Base-by-base conservation (phyloP, 805 yeast genomes). In the Sugiyamaella mastotermitis region DNA sequence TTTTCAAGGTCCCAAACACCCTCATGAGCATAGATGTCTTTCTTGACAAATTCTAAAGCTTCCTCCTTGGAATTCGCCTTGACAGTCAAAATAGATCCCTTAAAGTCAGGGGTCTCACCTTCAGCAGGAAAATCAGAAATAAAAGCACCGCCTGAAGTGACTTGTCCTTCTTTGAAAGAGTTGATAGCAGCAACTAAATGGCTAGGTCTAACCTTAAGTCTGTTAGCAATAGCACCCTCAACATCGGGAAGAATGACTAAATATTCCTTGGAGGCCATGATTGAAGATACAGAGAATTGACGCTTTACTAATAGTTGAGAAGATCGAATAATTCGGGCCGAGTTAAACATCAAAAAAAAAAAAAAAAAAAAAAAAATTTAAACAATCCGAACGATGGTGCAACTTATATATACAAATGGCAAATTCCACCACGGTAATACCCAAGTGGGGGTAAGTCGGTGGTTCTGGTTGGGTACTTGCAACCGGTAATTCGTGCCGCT, bases 1-100 rank as follows among this genome's bases (percentile, higher is more conserved):
- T 67, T 70, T 26, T 74, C 74, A 43, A 82, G 55, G 56, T 84
- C 94, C 94, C 94, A 84, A 43, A 84, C 71, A 1, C 86, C 88
- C 24, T 68, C 66, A 48, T 66, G 68, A 48, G 72, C 72, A 57
- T 78, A 84, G 24, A 76, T 57, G 55, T 84, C 94, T 34, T 63
- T 51, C 52, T 77, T 72, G 57, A 84, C 68, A 40, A 80, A 62
- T 29, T 77, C 83, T 31, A 80, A 45, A 8, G 80, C 78, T 46
- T 81, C 81, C 45, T 80, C 80, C 51, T 68, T 75, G 34, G 77
- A 64, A 37, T 76, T 77, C 24, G 90, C 90, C 42, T 67, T 64
- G 35, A 83, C 48, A 43, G 76, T 81, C 52, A 75, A 67, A 17
- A 76, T 65, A 29, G 86, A 78, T 4, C 94, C 94, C 4, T 80